A percentile compares a stretch with the other conserved stretches of the same genome.
These are phyloP conservation scores for Oehlia diaphana DNA, from an alignment of 192 early-diverging fungal species.

Conservation along the genomic window DNA sequence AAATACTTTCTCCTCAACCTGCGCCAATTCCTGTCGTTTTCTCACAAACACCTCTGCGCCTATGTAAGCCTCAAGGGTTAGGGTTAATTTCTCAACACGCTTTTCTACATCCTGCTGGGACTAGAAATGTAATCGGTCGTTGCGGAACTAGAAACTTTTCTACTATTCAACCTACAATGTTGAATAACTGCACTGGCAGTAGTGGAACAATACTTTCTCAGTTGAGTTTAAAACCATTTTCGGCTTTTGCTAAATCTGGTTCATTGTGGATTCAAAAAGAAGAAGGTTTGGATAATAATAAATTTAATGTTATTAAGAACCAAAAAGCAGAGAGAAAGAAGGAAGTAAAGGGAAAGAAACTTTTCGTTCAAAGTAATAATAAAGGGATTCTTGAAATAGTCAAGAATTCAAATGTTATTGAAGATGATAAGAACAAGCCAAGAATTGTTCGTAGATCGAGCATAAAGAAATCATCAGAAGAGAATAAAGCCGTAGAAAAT, in stretches of 20 bases:
- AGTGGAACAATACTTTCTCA: background rate
- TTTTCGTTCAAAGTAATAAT: background rate
- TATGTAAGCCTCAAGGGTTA: background rate
- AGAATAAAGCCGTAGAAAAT: background rate
- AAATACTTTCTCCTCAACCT: background rate
- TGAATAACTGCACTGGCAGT: background rate
- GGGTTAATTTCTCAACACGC: background rate
- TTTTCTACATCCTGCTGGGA: background rate
- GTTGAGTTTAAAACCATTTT: background rate
- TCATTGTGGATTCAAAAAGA: background rate
- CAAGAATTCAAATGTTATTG: background rate
- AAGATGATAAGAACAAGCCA: background rate
- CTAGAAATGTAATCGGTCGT: conserved; percentile 5
- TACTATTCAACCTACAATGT: background rate
- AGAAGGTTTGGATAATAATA: background rate
- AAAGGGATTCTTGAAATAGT: background rate
- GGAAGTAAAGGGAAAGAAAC: background rate
- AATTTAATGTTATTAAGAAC: background rate
- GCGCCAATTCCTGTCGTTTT: background rate
- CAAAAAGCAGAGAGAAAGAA: background rate
- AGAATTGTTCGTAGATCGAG: background rate
- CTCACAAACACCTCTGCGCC: background rate
- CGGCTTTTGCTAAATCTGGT: background rate
- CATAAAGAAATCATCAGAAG: background rate
- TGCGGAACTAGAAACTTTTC: background rate